Evolutionary conservation across 441 rosid species (phyloP), one percentile per base, ranked within the genome.

Genomic region (Gossypium schwendimanii): DNA sequence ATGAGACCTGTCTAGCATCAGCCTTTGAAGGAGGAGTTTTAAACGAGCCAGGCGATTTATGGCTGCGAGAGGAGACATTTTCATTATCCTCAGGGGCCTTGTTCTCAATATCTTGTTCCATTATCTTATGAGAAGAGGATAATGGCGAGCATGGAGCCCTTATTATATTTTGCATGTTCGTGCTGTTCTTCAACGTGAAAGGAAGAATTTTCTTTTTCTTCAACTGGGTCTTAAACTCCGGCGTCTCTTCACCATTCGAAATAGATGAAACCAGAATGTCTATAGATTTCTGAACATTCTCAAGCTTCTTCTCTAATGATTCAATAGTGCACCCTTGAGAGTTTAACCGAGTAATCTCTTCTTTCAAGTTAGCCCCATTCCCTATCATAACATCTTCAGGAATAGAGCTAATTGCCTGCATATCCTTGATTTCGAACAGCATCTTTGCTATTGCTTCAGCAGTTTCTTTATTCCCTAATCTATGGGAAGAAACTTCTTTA

Each of bases 101-200:
- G 81, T 94, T 91, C 81, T 94, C 97, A 24, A 80, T 81, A 41
- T 89, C 96, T 69, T 67, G 70, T 49, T 84, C 87, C 77, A 69
- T 83, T 21, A 76, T 79, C 39, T 76, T 80, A 74, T 69, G 80
- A 69, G 92, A 84, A 64, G 94, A 81, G 28, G 95, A 82, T 69
- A 84, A 80, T 73, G 93, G 93, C 18, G 97, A 89, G 79, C 97
- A 94, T 31, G 96, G 97, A 50, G 90, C 81, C 36, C 96, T 77
- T 47, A 94, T 88, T 55, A 93, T 85, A 64, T 84, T 83, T 70
- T 90, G 98, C 85, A 89, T 79, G 85, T 89, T 93, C 49, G 50
- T 73, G 72, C 84, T 88, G 75, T 85, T 94, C 79, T 80, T 91
- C 84, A 90, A 78, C 41, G 85, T 76, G 74, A 94, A 91, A 70